Conservation (phyloP, 1,139 yeast species). For the Suhomyces bolitotheri region DNA sequence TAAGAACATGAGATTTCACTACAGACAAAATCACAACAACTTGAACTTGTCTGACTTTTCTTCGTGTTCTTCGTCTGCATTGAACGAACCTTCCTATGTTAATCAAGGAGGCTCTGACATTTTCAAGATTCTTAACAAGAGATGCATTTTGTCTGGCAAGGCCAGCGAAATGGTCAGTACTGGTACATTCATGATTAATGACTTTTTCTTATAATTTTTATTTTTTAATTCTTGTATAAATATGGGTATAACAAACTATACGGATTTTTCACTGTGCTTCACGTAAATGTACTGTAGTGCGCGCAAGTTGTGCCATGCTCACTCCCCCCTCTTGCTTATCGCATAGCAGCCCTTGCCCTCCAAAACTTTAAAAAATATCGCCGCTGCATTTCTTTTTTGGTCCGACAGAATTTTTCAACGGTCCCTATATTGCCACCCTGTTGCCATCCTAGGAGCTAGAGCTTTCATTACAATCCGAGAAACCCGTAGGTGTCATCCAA, state of each 20-base stretch:
- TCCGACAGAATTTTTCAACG: not conserved
- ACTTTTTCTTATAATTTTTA: constrained; percentile 45
- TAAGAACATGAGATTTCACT: constrained; percentile 43
- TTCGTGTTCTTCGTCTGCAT: constrained; percentile 8
- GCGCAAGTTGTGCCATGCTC: too few relatives aligned
- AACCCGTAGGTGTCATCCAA: too few relatives aligned
- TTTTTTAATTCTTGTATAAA: constrained; percentile 14
- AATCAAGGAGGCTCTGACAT: constrained; percentile 22
- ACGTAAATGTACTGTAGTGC: too few relatives aligned
- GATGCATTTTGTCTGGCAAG: constrained; percentile 49
- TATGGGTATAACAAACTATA: constrained; percentile 2
- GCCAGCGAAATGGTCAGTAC: constrained; percentile 59
- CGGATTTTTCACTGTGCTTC: not conserved
- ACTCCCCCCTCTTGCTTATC: not conserved
- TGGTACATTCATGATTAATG: constrained; percentile 49
- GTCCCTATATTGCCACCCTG: not conserved
- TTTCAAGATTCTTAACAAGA: constrained; percentile 41
- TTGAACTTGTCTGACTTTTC: constrained; percentile 32
- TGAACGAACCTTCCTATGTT: constrained; percentile 4
- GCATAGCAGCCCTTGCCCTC: too few relatives aligned
- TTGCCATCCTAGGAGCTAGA: not conserved
- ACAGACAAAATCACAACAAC: constrained; percentile 44
- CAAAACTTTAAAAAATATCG: not conserved
- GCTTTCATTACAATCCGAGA: not conserved
- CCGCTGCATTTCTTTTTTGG: constrained; percentile 1